These are phyloP conservation scores for Nakaseomyces nivariensis DNA, from an alignment of 1,139 yeast species.

Conservation along the genomic window DNA sequence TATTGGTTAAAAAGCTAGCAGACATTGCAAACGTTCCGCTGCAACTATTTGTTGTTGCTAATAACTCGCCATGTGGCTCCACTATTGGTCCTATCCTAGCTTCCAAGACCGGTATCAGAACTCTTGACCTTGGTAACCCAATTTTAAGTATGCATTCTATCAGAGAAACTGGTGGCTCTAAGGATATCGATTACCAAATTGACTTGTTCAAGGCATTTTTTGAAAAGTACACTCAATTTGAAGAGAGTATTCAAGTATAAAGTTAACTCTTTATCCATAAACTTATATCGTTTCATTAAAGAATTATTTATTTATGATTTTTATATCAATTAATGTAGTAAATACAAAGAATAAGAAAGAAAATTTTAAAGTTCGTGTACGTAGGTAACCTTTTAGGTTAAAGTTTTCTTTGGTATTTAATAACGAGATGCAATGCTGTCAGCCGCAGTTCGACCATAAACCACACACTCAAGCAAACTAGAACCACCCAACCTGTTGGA, in stretches of 20 bases:
- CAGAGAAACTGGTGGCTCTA: constrained; percentile 85
- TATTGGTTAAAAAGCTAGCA: constrained; percentile 66
- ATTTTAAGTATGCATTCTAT: constrained; percentile 93
- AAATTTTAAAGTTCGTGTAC: no score
- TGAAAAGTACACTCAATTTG: constrained; percentile 30
- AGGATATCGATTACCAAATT: constrained; percentile 57
- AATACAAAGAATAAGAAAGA: no score
- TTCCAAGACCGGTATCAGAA: constrained; percentile 78
- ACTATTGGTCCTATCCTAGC: constrained; percentile 94
- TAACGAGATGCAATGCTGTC: constrained; percentile 16
- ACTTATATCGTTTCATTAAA: no score
- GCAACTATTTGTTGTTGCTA: constrained; percentile 79
- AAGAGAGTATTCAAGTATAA: constrained; percentile 15
- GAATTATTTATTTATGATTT: no score
- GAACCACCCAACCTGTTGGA: constrained; percentile 71
- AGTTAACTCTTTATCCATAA: no score
- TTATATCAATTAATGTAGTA: no score
- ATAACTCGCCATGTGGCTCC: constrained; percentile 91
- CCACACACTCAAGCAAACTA: constrained; percentile 67
- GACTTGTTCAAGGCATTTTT: constrained; percentile 56
- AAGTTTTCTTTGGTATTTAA: neutral
- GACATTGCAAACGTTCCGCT: constrained; percentile 54
- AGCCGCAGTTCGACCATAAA: constrained; percentile 50
- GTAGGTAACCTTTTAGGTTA: no score
- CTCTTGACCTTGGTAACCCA: constrained; percentile 88